These are phyloP conservation scores for Paxillus involutus DNA, from an alignment of 768 basidiomycete genomes.

Conservation along the genomic window DNA sequence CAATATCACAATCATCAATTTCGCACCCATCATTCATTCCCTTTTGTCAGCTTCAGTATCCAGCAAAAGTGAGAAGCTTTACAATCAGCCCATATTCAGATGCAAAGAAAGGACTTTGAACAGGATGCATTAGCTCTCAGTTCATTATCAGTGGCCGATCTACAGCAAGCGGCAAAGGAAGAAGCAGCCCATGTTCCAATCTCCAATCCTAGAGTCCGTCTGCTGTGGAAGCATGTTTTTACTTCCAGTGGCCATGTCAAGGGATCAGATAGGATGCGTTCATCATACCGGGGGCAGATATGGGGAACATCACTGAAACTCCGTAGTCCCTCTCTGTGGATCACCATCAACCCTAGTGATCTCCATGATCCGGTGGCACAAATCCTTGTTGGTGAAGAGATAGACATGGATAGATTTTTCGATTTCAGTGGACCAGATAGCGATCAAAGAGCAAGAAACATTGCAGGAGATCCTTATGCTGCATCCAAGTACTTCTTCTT, in stretches of 20 bases:
- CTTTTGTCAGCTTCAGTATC: constrained; percentile 17
- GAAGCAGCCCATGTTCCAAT: neutral
- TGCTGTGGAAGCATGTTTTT: constrained; percentile 25
- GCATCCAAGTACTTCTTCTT: too few relatives aligned
- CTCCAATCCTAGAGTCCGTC: constrained; percentile 24
- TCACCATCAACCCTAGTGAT: too few relatives aligned
- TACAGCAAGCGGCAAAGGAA: too few relatives aligned
- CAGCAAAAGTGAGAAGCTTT: constrained; percentile 13
- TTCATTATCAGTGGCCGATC: too few relatives aligned
- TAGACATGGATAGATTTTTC: too few relatives aligned
- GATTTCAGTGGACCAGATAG: too few relatives aligned
- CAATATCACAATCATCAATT: constrained; percentile 24
- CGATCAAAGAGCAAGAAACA: too few relatives aligned
- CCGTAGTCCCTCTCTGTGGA: too few relatives aligned
- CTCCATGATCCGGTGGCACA: too few relatives aligned
- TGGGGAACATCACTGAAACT: too few relatives aligned
- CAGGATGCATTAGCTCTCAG: neutral
- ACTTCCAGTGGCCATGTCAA: constrained; percentile 22
- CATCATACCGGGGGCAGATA: neutral
- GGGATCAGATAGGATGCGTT: constrained; percentile 35
- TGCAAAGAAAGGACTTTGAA: constrained; percentile 12
- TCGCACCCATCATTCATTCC: constrained; percentile 10
- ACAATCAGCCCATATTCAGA: constrained; percentile 21
- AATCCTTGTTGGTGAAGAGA: too few relatives aligned
- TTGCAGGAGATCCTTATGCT: too few relatives aligned